Evolutionary conservation across 495 filamentous ascomycete species (phyloP), one percentile per base, ranked within the genome.

Genomic region (Astrothelium macrocarpum): DNA sequence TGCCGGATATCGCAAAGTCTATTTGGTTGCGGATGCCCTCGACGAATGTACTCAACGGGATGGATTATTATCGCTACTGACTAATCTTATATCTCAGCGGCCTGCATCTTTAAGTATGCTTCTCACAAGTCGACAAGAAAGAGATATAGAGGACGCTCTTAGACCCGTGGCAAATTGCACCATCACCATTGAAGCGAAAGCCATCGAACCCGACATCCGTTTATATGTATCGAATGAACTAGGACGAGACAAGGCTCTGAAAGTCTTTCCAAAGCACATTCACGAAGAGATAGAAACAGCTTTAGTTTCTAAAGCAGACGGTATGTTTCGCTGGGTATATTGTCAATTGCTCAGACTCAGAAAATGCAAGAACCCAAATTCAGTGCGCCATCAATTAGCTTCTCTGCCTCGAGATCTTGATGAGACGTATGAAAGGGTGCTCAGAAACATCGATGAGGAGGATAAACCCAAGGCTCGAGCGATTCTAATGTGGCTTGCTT

Each of bases 21-120:
- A 68, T 53, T 39, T 68, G 23, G 58, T 71, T 3, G 12, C 65
- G 14, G 68, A 71, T 61, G 68, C 68, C 0, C 53, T 71, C 2
- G 68, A 71, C 46, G 68, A 71, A 46, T 71, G 68, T 29, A 53
- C 4, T 39, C 42, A 65, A 9, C 64, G 68, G 14, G 32, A 10
- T 14, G 62, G 60, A 49, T 61, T 70, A 4, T 62, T 70, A 53
- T 25, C 14, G 14, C 26, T 65, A 2, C 18, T 68, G 9, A 26
- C 60, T 45, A 39, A 12, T 3, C 62, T 68, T 5, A 5, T 42
- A 31, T 29, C 2, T 32, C 67, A 66, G 64, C 20, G 60, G 43
- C 31, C 53, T 14, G 16, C 61, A 16, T 56, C 46, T 0, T 18
- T 71, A 14, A 66, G 65, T 43, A 26, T 71, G n/a, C 61, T 71